A percentile compares a stretch with the other conserved stretches of the same genome.
Evolutionary conservation across 2,329 filamentous ascomycete species (phyloP).

Genomic region (Didymellaceae sp.): DNA sequence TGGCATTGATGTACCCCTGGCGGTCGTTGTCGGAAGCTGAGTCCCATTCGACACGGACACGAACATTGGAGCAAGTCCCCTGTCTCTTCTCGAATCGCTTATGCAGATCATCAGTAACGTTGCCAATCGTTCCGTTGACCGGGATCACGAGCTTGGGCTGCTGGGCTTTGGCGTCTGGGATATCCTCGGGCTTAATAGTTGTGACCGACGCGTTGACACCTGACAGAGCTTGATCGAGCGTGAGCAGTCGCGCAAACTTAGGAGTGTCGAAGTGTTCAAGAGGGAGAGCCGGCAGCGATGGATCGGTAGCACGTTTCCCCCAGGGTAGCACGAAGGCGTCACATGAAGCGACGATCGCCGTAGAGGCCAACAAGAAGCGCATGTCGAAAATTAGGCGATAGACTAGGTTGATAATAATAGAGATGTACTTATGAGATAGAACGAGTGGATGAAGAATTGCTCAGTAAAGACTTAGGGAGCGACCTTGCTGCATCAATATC

Average conservation of each 20-base stretch:
- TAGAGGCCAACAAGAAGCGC: slow-evolving; percentile 1
- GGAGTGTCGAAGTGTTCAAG: slow-evolving; percentile 9
- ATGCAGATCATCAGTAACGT: neutral
- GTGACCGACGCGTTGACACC: slow-evolving; percentile 15
- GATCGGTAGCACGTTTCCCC: neutral
- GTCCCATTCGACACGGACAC: slow-evolving; percentile 42
- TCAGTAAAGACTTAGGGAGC: neutral
- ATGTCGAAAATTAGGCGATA: too few relatives aligned
- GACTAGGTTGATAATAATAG: too few relatives aligned
- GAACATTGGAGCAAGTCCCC: slow-evolving; percentile 32
- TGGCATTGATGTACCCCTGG: slow-evolving; percentile 32
- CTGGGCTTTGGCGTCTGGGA: neutral
- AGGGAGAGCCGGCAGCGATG: neutral
- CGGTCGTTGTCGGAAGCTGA: slow-evolving; percentile 25
- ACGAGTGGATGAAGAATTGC: neutral
- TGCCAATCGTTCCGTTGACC: neutral
- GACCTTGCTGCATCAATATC: neutral
- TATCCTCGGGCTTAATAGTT: slow-evolving; percentile 11
- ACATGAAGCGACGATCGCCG: slow-evolving; percentile 7
- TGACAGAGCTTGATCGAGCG: slow-evolving; percentile 7
- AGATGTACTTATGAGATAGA: neutral
- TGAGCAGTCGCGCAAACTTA: slow-evolving; percentile 11
- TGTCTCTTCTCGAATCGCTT: slow-evolving; percentile 4
- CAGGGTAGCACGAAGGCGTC: slow-evolving; percentile 9
- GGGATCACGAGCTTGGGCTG: neutral